Percentiles rank a stretch among this genome's conserved stretches.
These are phyloP conservation scores for Penicillium aurantiogriseum DNA, from an alignment of 2,329 filamentous ascomycete genomes.

Conservation along the genomic window DNA sequence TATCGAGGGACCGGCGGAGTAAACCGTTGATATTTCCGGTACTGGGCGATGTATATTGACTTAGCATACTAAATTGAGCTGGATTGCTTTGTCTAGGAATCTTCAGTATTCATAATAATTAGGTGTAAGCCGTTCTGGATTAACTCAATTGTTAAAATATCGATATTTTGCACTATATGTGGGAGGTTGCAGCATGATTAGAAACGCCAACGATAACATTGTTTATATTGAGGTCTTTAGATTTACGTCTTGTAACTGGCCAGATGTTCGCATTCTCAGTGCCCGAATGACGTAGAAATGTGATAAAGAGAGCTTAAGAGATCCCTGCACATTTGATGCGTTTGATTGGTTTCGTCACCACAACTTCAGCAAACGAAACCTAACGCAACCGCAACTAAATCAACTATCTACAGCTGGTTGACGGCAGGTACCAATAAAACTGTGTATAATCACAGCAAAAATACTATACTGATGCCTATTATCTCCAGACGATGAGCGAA, in stretches of 20 bases:
- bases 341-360: background rate
- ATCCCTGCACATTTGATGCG: background rate
- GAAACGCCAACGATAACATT: background rate
- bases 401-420: background rate
- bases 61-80: conserved; percentile 1
- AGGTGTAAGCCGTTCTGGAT: background rate
- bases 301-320: background rate
- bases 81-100: background rate
- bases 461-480: background rate
- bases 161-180: background rate
- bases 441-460: background rate
- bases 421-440: background rate
- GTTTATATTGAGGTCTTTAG: background rate
- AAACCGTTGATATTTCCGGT: background rate
- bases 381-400: background rate
- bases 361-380: background rate
- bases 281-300: conserved; percentile 3
- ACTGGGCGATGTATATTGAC: background rate
- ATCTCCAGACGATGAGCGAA: conserved; percentile 1
- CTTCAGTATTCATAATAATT: no score
- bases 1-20: conserved; percentile 30
- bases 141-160: background rate
- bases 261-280: no score
- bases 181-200: background rate
- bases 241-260: background rate